Conservation (phyloP, 1,139 yeast genomes). For the Kluyveromyces sp. region DNA sequence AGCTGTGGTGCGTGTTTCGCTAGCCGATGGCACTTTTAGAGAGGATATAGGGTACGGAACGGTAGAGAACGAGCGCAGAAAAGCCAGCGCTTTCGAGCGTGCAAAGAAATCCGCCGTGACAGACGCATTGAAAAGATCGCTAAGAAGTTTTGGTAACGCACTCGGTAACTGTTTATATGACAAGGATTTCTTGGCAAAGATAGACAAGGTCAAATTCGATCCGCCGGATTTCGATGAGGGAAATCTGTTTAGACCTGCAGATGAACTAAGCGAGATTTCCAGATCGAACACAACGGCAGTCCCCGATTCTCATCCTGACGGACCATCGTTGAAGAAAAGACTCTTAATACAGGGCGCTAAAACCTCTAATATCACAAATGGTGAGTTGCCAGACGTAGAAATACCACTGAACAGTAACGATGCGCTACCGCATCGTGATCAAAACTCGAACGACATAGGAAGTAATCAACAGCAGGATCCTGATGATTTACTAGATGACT, state of each 20-base stretch:
- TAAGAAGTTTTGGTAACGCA: slow-evolving; percentile 74
- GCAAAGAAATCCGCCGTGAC: slow-evolving; percentile 79
- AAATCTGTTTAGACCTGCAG: slow-evolving; percentile 37
- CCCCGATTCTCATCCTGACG: slow-evolving; percentile 12
- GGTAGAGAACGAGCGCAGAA: slow-evolving; percentile 62
- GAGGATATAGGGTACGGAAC: slow-evolving; percentile 82
- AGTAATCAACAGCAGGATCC: slow-evolving; percentile 14
- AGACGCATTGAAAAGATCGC: slow-evolving; percentile 69
- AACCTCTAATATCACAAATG: not conserved
- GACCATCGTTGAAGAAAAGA: slow-evolving; percentile 17
- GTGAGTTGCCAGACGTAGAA: not conserved
- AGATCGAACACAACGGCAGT: slow-evolving; percentile 23
- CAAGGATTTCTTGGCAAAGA: slow-evolving; percentile 52
- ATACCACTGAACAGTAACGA: slow-evolving; percentile 6
- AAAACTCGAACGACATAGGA: not conserved
- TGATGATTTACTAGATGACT: slow-evolving; percentile 52
- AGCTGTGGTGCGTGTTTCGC: slow-evolving; percentile 61
- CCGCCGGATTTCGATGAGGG: slow-evolving; percentile 49
- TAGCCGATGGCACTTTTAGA: slow-evolving; percentile 68
- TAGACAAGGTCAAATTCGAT: slow-evolving; percentile 39
- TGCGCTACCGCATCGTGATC: not conserved
- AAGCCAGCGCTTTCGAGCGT: slow-evolving; percentile 71
- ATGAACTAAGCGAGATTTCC: slow-evolving; percentile 28
- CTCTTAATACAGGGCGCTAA: slow-evolving; percentile 9
- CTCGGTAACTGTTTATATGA: slow-evolving; percentile 76